Percentiles rank a stretch among this genome's conserved stretches.
Conservation (phyloP, 1,139 yeast genomes). For the Taphrina wiesneri region DNA sequence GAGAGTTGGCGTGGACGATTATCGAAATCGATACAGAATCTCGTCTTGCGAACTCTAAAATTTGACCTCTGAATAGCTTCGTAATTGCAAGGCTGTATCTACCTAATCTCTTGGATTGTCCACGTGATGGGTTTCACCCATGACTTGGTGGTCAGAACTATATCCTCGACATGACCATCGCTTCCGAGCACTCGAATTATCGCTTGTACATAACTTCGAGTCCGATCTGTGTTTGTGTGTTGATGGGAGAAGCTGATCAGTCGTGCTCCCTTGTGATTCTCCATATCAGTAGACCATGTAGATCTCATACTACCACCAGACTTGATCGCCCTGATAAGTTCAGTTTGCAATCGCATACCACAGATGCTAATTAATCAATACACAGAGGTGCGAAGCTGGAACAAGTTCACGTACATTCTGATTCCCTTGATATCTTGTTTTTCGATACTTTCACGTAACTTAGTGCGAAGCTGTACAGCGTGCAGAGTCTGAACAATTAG, state of each 20-base stretch:
- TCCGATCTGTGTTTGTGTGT: slow-evolving; percentile 14
- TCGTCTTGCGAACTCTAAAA: not conserved
- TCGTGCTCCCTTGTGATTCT: not conserved
- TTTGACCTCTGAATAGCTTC: not conserved
- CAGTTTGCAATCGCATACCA: slow-evolving; percentile 15
- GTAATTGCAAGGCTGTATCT: not conserved
- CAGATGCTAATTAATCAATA: slow-evolving; percentile 1
- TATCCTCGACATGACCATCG: not conserved
- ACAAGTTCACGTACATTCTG: not conserved
- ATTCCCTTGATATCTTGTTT: not conserved
- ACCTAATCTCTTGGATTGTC: not conserved
- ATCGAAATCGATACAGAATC: slow-evolving; percentile 38
- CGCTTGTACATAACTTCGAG: slow-evolving; percentile 10
- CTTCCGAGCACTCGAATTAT: not conserved
- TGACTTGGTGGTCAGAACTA: slow-evolving; percentile 8
- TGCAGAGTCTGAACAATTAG: not conserved
- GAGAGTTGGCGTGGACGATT: slow-evolving; percentile 46
- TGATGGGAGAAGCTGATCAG: slow-evolving; percentile 17
- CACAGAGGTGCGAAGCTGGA: not conserved
- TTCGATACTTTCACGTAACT: not conserved
- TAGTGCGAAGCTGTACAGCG: not conserved
- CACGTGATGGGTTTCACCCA: slow-evolving; percentile 19
- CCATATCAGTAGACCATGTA: not conserved
- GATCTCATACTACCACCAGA: not conserved
- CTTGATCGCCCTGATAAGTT: slow-evolving; percentile 21